Conservation (phyloP, 306 rosid species). For the peach (Prunus persica) region Prunus_persica_NCBIv2 NC_034012.1:10119001-10119500, state of each 20-base stretch:
- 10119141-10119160: constrained; percentile 29
- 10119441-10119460: too few relatives aligned
- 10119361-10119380: constrained; percentile 11
- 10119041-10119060: constrained; percentile 30
- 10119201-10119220: constrained; percentile 53
- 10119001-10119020: constrained; percentile 1
- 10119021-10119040: constrained; percentile 34
- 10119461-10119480: constrained; percentile 14
- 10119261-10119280: constrained; percentile 2
- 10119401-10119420: background rate
- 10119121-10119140: constrained; percentile 33
- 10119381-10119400: constrained; percentile 1
- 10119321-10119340: constrained; percentile 42
- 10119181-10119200: constrained; percentile 63
- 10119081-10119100: constrained; percentile 38
- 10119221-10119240: constrained; percentile 31
- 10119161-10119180: constrained; percentile 30
- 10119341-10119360: constrained; percentile 44
- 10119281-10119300: background rate
- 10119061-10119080: constrained; percentile 24
- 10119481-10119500: constrained; percentile 7
- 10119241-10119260: constrained; percentile 24
- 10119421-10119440: background rate
- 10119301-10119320: constrained; percentile 19
- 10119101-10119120: constrained; percentile 53